These are phyloP conservation scores for Epichloe coenophiala DNA, from an alignment of 2,329 filamentous ascomycete genomes.

Conservation along the genomic window DNA sequence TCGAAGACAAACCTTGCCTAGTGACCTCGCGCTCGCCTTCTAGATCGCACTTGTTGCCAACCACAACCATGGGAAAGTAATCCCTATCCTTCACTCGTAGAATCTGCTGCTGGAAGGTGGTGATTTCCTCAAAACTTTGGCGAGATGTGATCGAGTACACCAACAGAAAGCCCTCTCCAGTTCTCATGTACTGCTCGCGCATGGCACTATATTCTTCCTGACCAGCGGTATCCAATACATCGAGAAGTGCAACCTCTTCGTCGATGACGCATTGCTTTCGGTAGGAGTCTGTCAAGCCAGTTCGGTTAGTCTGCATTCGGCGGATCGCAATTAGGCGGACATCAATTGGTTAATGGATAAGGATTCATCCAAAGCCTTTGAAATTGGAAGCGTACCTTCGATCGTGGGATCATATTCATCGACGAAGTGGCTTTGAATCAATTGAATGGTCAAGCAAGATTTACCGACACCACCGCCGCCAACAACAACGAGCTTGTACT, in stretches of 20 bases:
- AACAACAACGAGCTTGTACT: constrained; percentile 94
- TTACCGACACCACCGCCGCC: constrained; percentile 98
- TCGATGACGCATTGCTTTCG: constrained; percentile 99
- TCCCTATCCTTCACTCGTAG: constrained; percentile 98
- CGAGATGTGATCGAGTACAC: constrained; percentile 97
- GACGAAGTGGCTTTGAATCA: constrained; percentile 92
- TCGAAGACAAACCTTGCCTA: constrained; percentile 58
- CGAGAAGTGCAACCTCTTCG: constrained; percentile 91
- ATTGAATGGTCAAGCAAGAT: constrained; percentile 96
- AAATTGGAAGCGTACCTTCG: constrained; percentile 50
- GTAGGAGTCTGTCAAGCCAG: constrained; percentile 68
- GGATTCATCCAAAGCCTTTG: not conserved
- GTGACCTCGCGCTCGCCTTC: constrained; percentile 84
- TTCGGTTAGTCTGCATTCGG: not conserved
- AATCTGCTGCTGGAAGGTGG: constrained; percentile 98
- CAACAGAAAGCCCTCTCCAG: constrained; percentile 91
- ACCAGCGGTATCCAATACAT: constrained; percentile 94
- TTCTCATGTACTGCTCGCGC: constrained; percentile 99
- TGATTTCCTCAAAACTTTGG: constrained; percentile 96
- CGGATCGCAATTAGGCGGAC: not conserved
- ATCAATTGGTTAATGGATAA: not conserved
- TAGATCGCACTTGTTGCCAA: constrained; percentile 98
- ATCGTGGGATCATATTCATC: constrained; percentile 99
- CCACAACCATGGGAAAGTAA: constrained; percentile 98
- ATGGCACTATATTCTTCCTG: constrained; percentile 99